Conservation (phyloP, 768 basidiomycete species). For the Trametes sanguinea region DNA sequence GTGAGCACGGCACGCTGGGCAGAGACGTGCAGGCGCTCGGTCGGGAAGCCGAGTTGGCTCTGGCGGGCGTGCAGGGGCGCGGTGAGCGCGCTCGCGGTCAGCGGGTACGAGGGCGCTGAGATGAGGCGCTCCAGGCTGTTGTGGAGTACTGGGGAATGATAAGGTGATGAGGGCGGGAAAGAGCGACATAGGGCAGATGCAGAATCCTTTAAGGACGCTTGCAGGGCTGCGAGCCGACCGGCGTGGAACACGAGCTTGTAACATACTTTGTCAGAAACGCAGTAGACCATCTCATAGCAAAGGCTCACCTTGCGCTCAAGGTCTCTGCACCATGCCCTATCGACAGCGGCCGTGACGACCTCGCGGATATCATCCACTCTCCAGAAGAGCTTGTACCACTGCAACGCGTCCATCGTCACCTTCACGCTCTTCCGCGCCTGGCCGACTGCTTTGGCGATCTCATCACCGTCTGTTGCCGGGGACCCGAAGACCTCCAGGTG, state of each 20-base stretch:
- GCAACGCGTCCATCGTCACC: conserved; percentile 35
- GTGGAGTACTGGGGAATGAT: conserved; percentile 56
- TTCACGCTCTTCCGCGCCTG: conserved; percentile 34
- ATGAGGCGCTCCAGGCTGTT: conserved; percentile 60
- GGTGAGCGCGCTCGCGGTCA: conserved; percentile 50
- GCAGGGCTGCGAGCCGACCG: conserved; percentile 55
- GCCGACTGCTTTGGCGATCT: conserved; percentile 33
- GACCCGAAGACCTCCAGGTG: conserved; percentile 28
- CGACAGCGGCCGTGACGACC: conserved; percentile 36
- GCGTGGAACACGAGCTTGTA: conserved; percentile 65
- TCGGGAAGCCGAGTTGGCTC: conserved; percentile 58
- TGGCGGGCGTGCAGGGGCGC: conserved; percentile 53
- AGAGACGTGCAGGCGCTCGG: conserved; percentile 59
- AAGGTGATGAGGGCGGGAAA: conserved; percentile 39
- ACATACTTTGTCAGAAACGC: neutral
- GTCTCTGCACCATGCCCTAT: conserved; percentile 40
- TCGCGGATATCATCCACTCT: conserved; percentile 43
- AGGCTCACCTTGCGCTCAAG: conserved; percentile 29
- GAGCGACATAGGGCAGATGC: conserved; percentile 43
- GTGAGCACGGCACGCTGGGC: conserved; percentile 60
- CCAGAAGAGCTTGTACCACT: conserved; percentile 44
- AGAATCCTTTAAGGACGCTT: conserved; percentile 44
- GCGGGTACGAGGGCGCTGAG: conserved; percentile 45
- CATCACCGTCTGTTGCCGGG: conserved; percentile 15
- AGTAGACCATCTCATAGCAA: neutral